Conservation (phyloP, 768 basidiomycete species). For the Suillus bovinus region DNA sequence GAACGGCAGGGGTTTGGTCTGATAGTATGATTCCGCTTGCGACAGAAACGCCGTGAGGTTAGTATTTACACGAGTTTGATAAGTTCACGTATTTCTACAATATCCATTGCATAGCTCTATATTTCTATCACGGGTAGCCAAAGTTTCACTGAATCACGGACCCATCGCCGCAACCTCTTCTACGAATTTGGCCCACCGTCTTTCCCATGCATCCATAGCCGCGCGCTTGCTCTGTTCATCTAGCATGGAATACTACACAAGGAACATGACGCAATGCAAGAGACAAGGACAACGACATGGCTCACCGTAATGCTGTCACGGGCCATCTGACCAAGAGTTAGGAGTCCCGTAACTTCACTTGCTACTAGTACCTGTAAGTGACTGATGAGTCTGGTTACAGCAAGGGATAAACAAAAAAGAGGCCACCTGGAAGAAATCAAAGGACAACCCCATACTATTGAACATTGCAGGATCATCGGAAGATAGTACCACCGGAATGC, state of each 20-base stretch:
- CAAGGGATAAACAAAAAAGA: neutral
- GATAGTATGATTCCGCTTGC: neutral
- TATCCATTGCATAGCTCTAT: neutral
- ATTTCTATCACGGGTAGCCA: neutral
- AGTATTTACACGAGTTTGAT: neutral
- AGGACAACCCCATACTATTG: conserved; percentile 72
- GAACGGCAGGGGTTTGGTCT: neutral
- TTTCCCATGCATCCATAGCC: conserved; percentile 45
- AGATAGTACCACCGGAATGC: conserved; percentile 65
- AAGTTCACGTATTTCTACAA: neutral
- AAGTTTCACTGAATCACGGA: conserved; percentile 17
- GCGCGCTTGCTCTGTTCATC: conserved; percentile 42
- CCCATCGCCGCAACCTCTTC: conserved; percentile 30
- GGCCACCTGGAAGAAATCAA: conserved; percentile 70
- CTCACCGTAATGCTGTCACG: conserved; percentile 61
- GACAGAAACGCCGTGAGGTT: neutral
- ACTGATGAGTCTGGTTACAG: neutral
- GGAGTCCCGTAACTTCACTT: conserved; percentile 63
- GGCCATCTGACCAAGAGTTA: conserved; percentile 58
- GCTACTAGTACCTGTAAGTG: conserved; percentile 52
- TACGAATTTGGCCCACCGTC: conserved; percentile 47
- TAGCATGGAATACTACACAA: conserved; percentile 50
- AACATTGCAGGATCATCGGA: conserved; percentile 77
- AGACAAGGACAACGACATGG: neutral
- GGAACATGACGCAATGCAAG: conserved; percentile 11